Base-by-base conservation (phyloP, 805 yeast species). In the Metschnikowia orientalis region DNA sequence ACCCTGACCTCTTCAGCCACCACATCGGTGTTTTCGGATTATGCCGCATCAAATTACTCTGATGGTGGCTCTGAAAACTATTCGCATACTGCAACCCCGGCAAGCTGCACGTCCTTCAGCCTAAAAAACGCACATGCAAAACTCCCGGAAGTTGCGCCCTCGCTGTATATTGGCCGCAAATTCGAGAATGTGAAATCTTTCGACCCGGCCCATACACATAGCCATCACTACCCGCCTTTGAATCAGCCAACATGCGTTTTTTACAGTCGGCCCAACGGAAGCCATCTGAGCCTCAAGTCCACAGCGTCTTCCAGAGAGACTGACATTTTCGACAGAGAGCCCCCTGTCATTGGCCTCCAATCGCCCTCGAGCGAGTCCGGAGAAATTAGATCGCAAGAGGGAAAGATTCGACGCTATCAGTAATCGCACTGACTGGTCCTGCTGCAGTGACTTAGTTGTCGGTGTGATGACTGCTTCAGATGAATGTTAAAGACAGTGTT, bases 271-370 rank as follows among this genome's bases (percentile, higher is more conserved):
- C 20, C 40, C 32, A 57, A 53, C 34, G 43, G 32, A 30, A 54
- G 59, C 39, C 56, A 48, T 36, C 50, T 48, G 19, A 59, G 63
- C 35, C 37, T 58, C 22, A 52, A 45, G 35, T 52, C 58, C 15
- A 38, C 53, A 10, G 37, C 38, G 13, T 40, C 51, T 12, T 39
- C 45, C 9, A 35, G 41, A 10, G 56, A 50, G 13, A 38, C 39
- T 22, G 49, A 47, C 15, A 42, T 54, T 5, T 57, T 56, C 34
- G 61, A 57, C 33, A 30, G 34, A 14, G 61, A 53, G 22, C 40
- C 51, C 16, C 42, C 53, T 13, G 40, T 39, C 28, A 34, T 42
- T 26, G 57, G 56, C 3, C 47, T 50, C 8, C 40, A 49, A 6
- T 60, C 67, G 21, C 68, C 68, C n/a, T 18, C 34, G 12, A 23